Conservation (phyloP, 495 filamentous ascomycete species). For the Glarea lozoyensis region DNA sequence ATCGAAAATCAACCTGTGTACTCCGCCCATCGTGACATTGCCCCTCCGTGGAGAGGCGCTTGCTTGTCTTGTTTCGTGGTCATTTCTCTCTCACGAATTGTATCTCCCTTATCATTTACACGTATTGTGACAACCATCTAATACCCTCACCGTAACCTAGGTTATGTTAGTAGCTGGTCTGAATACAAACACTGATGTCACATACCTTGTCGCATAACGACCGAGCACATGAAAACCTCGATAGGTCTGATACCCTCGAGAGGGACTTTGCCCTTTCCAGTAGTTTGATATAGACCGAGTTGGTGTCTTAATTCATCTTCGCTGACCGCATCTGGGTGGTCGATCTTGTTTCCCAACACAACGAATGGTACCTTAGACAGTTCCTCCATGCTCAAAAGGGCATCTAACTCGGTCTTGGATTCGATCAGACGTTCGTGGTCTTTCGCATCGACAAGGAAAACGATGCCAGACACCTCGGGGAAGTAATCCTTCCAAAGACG, state of each 20-base stretch:
- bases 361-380: conserved; percentile 89
- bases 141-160: conserved; percentile 68
- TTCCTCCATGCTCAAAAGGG: conserved; percentile 88
- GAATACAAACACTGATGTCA: conserved; percentile 2
- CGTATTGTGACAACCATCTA: conserved; percentile 72
- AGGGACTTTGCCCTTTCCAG: conserved; percentile 94
- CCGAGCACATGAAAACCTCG: conserved; percentile 98
- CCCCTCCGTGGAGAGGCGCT: conserved; percentile 9
- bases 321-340: conserved; percentile 87
- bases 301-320: conserved; percentile 91
- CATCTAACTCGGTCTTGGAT: conserved; percentile 93
- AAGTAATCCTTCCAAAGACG: conserved; percentile 98
- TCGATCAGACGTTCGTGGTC: conserved; percentile 90
- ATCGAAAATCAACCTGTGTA: conserved; percentile 19
- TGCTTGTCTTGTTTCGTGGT: background rate
- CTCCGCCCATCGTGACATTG: conserved; percentile 21
- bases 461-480: conserved; percentile 95
- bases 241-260: conserved; percentile 92
- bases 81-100: background rate
- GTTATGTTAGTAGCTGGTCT: conserved; percentile 1
- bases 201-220: conserved; percentile 92
- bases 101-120: conserved; percentile 32
- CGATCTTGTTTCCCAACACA: conserved; percentile 96
- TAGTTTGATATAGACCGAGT: conserved; percentile 90
- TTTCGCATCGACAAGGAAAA: conserved; percentile 96